Percentiles rank a stretch among this genome's conserved stretches.
These are phyloP conservation scores for Leccinum solheimii DNA, from an alignment of 1,284 basidiomycete genomes.

Conservation along the genomic window DNA sequence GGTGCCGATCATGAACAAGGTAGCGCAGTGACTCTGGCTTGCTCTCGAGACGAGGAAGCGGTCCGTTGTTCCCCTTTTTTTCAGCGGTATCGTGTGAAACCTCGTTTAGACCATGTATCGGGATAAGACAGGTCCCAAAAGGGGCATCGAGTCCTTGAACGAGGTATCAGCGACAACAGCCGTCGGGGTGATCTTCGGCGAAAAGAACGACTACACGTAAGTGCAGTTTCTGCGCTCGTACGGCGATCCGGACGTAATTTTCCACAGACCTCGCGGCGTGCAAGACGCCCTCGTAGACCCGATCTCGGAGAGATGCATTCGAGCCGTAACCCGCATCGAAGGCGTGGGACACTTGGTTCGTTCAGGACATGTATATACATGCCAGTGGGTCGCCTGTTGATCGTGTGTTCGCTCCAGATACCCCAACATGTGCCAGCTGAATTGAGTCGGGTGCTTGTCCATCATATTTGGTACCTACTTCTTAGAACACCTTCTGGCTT, in stretches of 20 bases:
- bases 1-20: conserved; percentile 31
- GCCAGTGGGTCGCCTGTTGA: conserved; percentile 1
- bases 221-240: conserved; percentile 16
- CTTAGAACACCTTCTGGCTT: too few relatives aligned
- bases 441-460: conserved; percentile 22
- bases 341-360: conserved; percentile 52
- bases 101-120: conserved; percentile 30
- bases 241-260: conserved; percentile 17
- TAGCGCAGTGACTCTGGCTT: conserved; percentile 48
- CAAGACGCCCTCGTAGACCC: conserved; percentile 49
- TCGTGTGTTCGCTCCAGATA: conserved; percentile 15
- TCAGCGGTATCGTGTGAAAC: background rate
- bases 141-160: conserved; percentile 47
- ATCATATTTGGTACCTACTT: too few relatives aligned
- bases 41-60: conserved; percentile 56
- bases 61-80: conserved; percentile 20
- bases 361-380: background rate
- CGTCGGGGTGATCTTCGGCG: conserved; percentile 50
- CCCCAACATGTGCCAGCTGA: conserved; percentile 26
- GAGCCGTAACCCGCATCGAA: conserved; percentile 40
- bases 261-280: conserved; percentile 40
- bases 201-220: conserved; percentile 51
- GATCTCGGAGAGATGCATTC: conserved; percentile 43
- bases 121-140: conserved; percentile 43
- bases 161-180: conserved; percentile 41